phyloP scores from a whole-genome alignment of 805 yeast species.

The Peterozyma xylosa region DNA sequence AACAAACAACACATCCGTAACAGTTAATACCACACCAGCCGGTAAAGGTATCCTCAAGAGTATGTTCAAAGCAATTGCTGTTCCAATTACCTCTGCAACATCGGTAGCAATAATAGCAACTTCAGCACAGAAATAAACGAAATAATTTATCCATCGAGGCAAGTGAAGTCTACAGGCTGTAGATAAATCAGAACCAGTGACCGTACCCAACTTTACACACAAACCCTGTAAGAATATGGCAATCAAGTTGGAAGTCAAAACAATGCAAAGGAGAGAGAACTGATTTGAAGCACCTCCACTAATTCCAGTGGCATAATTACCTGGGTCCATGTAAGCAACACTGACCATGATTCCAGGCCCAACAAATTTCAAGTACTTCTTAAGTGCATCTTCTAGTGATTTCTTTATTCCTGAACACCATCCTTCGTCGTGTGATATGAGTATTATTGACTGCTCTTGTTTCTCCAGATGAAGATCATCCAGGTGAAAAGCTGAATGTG shows the following conservation, averaged over 20 bases:
- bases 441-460: no score
- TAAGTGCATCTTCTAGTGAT: conserved; percentile 7
- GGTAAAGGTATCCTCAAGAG: conserved; percentile 35
- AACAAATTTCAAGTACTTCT: conserved; percentile 31
- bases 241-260: conserved; percentile 32
- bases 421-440: no score
- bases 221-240: conserved; percentile 38
- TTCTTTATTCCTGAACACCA: neutral
- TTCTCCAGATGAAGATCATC: no score
- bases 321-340: conserved; percentile 48
- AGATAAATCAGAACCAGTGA: conserved; percentile 41
- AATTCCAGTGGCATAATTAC: conserved; percentile 41
- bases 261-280: conserved; percentile 34
- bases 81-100: conserved; percentile 46
- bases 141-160: conserved; percentile 30
- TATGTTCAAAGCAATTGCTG: conserved; percentile 42
- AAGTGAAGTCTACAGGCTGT: conserved; percentile 32
- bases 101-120: conserved; percentile 44
- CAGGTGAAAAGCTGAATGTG: no score
- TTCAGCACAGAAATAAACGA: conserved; percentile 36
- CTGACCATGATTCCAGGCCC: conserved; percentile 43
- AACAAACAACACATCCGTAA: conserved; percentile 37
- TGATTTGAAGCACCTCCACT: conserved; percentile 38
- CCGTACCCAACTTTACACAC: conserved; percentile 39
- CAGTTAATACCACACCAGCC: conserved; percentile 40